Conservation (phyloP, 208 protist species). For the Tritrichomonas foetus region DNA sequence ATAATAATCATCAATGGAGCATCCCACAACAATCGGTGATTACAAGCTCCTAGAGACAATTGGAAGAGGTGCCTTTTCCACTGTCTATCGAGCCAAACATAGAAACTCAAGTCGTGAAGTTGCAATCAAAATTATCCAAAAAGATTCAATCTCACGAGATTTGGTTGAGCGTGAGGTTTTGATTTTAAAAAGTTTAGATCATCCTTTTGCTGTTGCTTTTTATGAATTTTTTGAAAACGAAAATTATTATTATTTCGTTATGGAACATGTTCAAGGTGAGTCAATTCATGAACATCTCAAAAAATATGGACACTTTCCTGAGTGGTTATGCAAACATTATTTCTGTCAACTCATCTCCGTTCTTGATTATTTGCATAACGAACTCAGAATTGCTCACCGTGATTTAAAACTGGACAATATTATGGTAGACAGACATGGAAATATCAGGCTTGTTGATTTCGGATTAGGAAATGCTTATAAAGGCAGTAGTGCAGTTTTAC, state of each 20-base stretch:
- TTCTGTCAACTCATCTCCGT: slow-evolving; percentile 26
- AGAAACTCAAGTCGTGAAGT: neutral
- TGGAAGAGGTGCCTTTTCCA: neutral
- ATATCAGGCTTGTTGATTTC: slow-evolving; percentile 16
- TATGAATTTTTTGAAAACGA: neutral
- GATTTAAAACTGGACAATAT: slow-evolving; percentile 21
- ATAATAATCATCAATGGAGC: no score
- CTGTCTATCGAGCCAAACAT: neutral
- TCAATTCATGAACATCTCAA: neutral
- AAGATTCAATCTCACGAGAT: neutral
- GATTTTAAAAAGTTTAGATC: neutral
- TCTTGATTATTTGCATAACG: slow-evolving; percentile 32
- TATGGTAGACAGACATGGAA: neutral
- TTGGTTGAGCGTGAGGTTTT: neutral
- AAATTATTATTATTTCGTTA: neutral
- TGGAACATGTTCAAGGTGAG: neutral
- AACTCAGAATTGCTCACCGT: neutral
- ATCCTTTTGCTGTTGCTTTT: neutral
- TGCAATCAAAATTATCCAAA: neutral
- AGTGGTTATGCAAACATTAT: neutral
- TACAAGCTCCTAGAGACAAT: no score
- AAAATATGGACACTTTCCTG: neutral
- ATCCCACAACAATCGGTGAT: no score
- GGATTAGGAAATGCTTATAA: neutral
- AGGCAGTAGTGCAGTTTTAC: neutral